Base-by-base conservation (phyloP, 768 basidiomycete species). In the Leccinum uliginosum region DNA sequence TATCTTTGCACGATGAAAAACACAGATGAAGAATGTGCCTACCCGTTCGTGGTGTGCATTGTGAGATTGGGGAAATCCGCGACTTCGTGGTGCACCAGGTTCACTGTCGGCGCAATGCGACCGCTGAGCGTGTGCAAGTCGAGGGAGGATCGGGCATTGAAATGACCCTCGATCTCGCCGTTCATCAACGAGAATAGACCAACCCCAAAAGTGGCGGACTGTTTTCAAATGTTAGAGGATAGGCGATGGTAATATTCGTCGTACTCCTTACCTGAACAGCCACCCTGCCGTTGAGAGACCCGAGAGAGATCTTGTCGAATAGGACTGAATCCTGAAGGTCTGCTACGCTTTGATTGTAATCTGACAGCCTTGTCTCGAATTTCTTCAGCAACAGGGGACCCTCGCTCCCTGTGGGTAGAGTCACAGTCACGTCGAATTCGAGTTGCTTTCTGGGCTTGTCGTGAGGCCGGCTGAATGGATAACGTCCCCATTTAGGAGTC, bases 31-130 rank as follows among this genome's bases (percentile, higher is more conserved):
- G 3, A 19, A 17, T 23, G 8, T 63, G 17, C 75, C 34, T 62
- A 81, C 82, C 73, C 74, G 55, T 83, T 82, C 26, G 56, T 69
- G 2, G 79, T 78, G 21, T 54, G 60, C 48, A 80, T 63, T 9
- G 46, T 40, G 56, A 81, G 59, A 11, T 60, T 58, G 21, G 74
- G 65, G 1, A 73, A 54, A 21, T 65, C 54, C 7, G 53, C 50
- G 56, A 62, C 50, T 27, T 67, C 57, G 10, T 59, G 59, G 51
- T 74, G 75, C 14, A 64, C 44, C 45, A 84, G 53, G 27, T 65
- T 69, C 29, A 82, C 77, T 30, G 68, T 63, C 0, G 73, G 71
- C 4, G 64, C 50, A 58, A 86, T 77, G 4, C 48, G 63, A 0
- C 68, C 72, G 59, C 83, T 82, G 21, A 72, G 60, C n/a, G 73